Percentiles rank a stretch among this genome's conserved stretches.
Evolutionary conservation across 2,329 filamentous ascomycete species (phyloP).

Genomic region (Neophaeococcomyces aloes): DNA sequence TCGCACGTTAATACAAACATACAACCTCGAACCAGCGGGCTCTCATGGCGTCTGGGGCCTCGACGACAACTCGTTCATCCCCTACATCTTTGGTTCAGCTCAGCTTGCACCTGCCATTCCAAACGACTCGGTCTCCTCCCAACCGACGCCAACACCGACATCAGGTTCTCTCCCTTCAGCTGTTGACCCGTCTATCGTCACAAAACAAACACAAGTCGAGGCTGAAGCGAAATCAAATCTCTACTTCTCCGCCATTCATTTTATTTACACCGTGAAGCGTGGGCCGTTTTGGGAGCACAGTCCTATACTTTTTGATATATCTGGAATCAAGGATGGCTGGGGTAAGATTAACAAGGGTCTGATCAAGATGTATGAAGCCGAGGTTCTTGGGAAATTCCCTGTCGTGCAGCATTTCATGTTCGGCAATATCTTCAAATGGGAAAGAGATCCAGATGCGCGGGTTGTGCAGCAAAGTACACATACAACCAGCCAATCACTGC

Average conservation of each 20-base stretch:
- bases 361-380: constrained; percentile 98
- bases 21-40: constrained; percentile 87
- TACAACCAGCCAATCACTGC: constrained; percentile 44
- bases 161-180: constrained; percentile 67
- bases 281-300: constrained; percentile 95
- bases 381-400: constrained; percentile 92
- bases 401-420: constrained; percentile 96
- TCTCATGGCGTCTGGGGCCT: constrained; percentile 97
- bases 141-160: constrained; percentile 45
- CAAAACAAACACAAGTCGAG: constrained; percentile 54
- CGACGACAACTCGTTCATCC: constrained; percentile 91
- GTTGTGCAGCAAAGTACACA: constrained; percentile 45
- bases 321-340: constrained; percentile 85
- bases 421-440: constrained; percentile 70
- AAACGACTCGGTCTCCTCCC: constrained; percentile 26
- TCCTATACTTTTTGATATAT: constrained; percentile 87
- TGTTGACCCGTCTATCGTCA: constrained; percentile 61
- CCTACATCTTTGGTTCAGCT: constrained; percentile 91
- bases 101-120: constrained; percentile 71
- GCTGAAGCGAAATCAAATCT: constrained; percentile 59
- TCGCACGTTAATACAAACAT: constrained; percentile 73
- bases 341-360: constrained; percentile 99
- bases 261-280: constrained; percentile 94
- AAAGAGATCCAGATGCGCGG: constrained; percentile 52
- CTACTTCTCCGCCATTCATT: constrained; percentile 92